Base-by-base conservation (phyloP, 2,329 filamentous ascomycete genomes). In the Monosporascus ibericus region DNA sequence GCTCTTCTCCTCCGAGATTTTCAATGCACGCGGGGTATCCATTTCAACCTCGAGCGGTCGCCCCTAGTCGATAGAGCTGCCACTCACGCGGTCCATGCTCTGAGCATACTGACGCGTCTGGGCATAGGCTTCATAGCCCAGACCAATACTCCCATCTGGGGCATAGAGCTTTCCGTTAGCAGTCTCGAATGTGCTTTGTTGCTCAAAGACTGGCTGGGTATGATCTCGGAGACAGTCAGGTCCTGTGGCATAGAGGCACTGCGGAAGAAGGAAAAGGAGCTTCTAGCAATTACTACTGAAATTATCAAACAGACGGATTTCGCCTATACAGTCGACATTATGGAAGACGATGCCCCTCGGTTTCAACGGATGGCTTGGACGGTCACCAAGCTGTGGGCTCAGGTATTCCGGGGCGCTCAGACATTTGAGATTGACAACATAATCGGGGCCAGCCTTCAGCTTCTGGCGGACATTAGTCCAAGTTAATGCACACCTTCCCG, bases 71-170 rank as follows among this genome's bases (percentile, higher is more conserved):
- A 75, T 3, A 75, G 74, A 58, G 77, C 77, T 3, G 64, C 80
- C 2, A 62, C 80, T 3, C 76, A 81, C 57, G 75, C 75, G n/a
- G 74, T 75, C 0, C 77, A 80, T 52, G 77, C 77, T 14, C 68
- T 81, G 8, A 79, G 77, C 9, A 77, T 81, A 25, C 77, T 76
- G 0, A 75, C 80, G 3, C 70, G 76, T 40, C 68, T 80, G 8
- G 78, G 78, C 2, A 74, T 80, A 48, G 72, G 75, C 48, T 78
- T 78, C 48, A 77, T 80, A 38, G 76, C 77, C 3, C 70, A 70
- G 46, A 78, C 74, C 2, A 76, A 79, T 59, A 78, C 76, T 1
- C 75, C 78, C 51, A 76, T 78, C 59, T 81, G 78, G 78, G 76
- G 74, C 38, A 75, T 80, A 27, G 76, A 80, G 57, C 78, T 81